Evolutionary conservation across 345 rosid genomes (phyloP).

Genomic region (Pelargonium nanum): DNA sequence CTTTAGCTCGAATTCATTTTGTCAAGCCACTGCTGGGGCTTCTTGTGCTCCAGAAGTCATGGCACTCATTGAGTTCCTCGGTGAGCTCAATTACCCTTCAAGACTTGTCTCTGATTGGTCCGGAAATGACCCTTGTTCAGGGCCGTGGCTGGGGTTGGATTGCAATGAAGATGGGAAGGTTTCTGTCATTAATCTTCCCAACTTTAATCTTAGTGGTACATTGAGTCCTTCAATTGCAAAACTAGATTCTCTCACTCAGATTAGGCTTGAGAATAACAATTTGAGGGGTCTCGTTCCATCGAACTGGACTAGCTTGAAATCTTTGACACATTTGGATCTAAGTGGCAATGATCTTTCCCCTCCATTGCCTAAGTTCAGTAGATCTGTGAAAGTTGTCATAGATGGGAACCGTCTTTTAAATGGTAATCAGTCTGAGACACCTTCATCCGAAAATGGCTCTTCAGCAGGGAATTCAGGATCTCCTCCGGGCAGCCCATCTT

Average conservation of each 20-base stretch:
- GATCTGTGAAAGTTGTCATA: constrained; percentile 18
- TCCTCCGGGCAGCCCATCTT: constrained; percentile 5
- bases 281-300: constrained; percentile 38
- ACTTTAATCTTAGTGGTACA: constrained; percentile 42
- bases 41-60: constrained; percentile 48
- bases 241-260: constrained; percentile 30
- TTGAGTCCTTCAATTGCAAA: constrained; percentile 54
- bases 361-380: constrained; percentile 40
- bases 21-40: constrained; percentile 33
- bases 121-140: constrained; percentile 51
- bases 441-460: constrained; percentile 19
- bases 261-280: constrained; percentile 38
- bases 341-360: constrained; percentile 46
- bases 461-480: constrained; percentile 6
- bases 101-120: constrained; percentile 49
- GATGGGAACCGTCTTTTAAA: constrained; percentile 37
- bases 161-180: constrained; percentile 23
- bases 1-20: constrained; percentile 40
- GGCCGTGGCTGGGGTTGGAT: constrained; percentile 45
- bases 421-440: constrained; percentile 8
- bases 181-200: constrained; percentile 33
- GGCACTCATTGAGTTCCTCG: constrained; percentile 54
- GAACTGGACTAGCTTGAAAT: constrained; percentile 50
- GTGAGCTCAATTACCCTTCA: constrained; percentile 44
- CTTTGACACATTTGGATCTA: constrained; percentile 44